Conservation (phyloP, 805 yeast genomes). For the Monosporozyma servazzii region DNA sequence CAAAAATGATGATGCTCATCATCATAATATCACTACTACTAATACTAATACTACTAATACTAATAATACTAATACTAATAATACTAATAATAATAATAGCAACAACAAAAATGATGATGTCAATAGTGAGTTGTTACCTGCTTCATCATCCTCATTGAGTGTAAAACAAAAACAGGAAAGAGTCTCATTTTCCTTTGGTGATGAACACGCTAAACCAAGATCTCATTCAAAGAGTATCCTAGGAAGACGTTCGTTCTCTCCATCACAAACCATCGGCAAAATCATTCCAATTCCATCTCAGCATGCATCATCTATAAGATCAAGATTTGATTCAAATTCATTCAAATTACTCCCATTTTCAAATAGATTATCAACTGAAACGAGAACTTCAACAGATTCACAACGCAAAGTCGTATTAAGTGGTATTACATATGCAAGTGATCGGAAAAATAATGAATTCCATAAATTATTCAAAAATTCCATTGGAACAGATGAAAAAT, state of each 20-base stretch:
- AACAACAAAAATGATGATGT: too few species aligned
- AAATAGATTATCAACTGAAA: not conserved
- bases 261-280: slow-evolving; percentile 6
- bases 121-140: not conserved
- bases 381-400: not conserved
- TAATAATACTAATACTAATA: too few species aligned
- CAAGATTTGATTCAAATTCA: not conserved
- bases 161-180: not conserved
- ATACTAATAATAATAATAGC: too few species aligned
- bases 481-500: slow-evolving; percentile 32
- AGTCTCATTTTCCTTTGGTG: not conserved
- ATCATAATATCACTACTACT: too few species aligned
- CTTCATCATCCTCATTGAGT: not conserved
- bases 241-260: slow-evolving; percentile 20
- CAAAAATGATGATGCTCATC: too few species aligned
- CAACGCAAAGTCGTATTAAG: slow-evolving; percentile 3
- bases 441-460: slow-evolving; percentile 49
- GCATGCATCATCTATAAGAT: not conserved
- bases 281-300: slow-evolving; percentile 1
- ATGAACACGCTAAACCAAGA: slow-evolving; percentile 1
- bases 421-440: slow-evolving; percentile 31
- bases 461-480: slow-evolving; percentile 45
- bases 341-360: not conserved
- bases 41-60: too few species aligned
- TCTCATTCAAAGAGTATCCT: slow-evolving; percentile 3